Evolutionary conservation across 371 early-diverging fungal genomes (phyloP).

Genomic region (Saksenaea vasiformis): DNA sequence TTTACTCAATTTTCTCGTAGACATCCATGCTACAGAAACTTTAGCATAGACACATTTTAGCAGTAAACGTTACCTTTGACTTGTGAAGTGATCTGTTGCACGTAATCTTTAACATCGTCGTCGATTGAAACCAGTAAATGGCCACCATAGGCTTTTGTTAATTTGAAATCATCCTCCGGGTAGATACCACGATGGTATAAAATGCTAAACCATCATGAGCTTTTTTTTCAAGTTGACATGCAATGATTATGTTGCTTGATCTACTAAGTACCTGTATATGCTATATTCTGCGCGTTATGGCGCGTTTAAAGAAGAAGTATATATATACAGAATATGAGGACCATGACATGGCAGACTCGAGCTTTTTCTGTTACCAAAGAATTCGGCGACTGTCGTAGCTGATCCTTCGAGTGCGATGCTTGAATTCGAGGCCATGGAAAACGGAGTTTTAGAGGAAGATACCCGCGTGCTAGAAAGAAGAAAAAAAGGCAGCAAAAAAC

Average conservation of each 20-base stretch:
- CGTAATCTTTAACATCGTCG: slow-evolving; percentile 70
- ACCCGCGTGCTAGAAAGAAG: too few species aligned
- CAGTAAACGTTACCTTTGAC: slow-evolving; percentile 61
- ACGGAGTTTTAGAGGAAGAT: neutral
- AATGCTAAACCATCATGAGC: slow-evolving; percentile 53
- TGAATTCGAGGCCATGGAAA: neutral
- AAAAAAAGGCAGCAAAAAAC: too few species aligned
- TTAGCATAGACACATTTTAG: neutral
- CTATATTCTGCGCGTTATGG: slow-evolving; percentile 59
- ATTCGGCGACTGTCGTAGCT: slow-evolving; percentile 16
- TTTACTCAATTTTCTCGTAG: slow-evolving; percentile 68
- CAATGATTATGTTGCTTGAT: neutral
- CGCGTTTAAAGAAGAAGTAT: neutral
- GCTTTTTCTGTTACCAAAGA: slow-evolving; percentile 20
- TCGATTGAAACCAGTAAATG: slow-evolving; percentile 76
- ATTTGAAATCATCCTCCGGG: slow-evolving; percentile 83
- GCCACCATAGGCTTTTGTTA: slow-evolving; percentile 80
- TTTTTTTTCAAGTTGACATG: neutral
- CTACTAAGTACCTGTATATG: slow-evolving; percentile 69
- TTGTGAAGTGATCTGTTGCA: slow-evolving; percentile 74
- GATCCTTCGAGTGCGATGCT: slow-evolving; percentile 18
- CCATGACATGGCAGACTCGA: neutral
- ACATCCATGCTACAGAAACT: slow-evolving; percentile 68
- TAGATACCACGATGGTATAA: slow-evolving; percentile 90
- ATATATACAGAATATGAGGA: neutral